Evolutionary conservation across 176 grass and related monocot species (phyloP).

Genomic region (Poa pratensis): DNA sequence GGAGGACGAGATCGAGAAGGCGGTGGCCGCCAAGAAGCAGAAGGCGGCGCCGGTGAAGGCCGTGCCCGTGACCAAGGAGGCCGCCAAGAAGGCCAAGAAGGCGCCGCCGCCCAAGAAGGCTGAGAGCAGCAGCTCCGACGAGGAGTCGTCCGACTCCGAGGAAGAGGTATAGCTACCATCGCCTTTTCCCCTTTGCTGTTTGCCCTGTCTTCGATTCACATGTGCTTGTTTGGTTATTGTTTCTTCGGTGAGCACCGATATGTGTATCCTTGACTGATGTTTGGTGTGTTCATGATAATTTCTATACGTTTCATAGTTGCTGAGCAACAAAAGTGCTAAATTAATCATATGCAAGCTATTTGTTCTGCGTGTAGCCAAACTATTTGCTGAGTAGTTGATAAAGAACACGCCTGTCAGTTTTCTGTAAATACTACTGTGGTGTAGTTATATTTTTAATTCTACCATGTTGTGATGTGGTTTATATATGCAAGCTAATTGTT

Average conservation of each 20-base stretch:
- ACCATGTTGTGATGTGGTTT: not conserved
- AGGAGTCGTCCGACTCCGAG: constrained; percentile 62
- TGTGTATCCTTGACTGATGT: not conserved
- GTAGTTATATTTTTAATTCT: constrained; percentile 17
- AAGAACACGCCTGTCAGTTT: not conserved
- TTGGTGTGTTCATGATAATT: not conserved
- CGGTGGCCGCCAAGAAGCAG: constrained; percentile 66
- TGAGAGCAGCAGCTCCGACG: constrained; percentile 62
- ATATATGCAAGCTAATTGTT: not conserved
- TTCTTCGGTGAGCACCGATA: not conserved
- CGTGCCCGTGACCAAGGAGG: constrained; percentile 22
- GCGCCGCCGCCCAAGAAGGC: constrained; percentile 54
- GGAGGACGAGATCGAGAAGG: constrained; percentile 60
- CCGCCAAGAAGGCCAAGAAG: constrained; percentile 65
- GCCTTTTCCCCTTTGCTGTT: not conserved
- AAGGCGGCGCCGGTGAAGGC: constrained; percentile 54
- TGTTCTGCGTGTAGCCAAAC: not conserved
- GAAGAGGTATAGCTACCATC: constrained; percentile 49
- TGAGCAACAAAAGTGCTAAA: not conserved
- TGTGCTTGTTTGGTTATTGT: not conserved
- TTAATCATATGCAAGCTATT: not conserved
- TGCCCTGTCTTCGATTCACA: not conserved
- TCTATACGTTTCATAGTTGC: not conserved
- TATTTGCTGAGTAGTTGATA: not conserved
- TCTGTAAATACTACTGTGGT: not conserved